These are phyloP conservation scores for Alternaria novae-zelandiae DNA, from an alignment of 2,329 filamentous ascomycete species.

Conservation along the genomic window DNA sequence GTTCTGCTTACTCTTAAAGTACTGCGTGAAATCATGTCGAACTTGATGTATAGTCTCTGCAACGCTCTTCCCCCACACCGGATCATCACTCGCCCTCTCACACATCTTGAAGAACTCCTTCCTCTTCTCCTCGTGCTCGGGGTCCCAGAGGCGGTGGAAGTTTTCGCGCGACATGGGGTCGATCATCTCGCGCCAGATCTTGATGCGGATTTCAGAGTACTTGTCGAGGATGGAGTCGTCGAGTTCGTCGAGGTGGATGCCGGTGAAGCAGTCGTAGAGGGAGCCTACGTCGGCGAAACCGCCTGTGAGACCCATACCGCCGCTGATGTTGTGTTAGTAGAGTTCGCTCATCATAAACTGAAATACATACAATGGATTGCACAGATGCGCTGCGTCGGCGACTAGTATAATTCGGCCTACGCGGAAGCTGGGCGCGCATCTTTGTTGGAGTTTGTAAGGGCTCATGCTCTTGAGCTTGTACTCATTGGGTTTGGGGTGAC, in stretches of 20 bases:
- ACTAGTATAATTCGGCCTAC: constrained; percentile 64
- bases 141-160: constrained; percentile 46
- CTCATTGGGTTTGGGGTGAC: constrained; percentile 63
- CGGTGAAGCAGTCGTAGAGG: constrained; percentile 63
- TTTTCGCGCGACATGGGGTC: constrained; percentile 51
- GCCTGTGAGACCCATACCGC: constrained; percentile 68
- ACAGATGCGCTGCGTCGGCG: constrained; percentile 68
- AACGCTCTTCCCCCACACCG: constrained; percentile 34
- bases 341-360: not conserved
- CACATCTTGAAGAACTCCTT: constrained; percentile 46
- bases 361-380: constrained; percentile 55
- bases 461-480: constrained; percentile 65
- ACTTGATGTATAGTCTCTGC: constrained; percentile 36
- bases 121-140: constrained; percentile 29
- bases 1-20: constrained; percentile 40
- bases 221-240: constrained; percentile 45
- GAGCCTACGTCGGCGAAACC: constrained; percentile 70
- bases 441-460: constrained; percentile 68
- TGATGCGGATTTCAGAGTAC: constrained; percentile 44
- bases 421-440: constrained; percentile 64
- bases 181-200: constrained; percentile 44
- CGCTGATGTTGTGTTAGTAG: constrained; percentile 40
- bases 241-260: constrained; percentile 42
- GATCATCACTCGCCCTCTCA: constrained; percentile 37
- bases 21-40: constrained; percentile 45